phyloP scores from a whole-genome alignment of 305 asterid species.

The Rubia peregrina region DNA sequence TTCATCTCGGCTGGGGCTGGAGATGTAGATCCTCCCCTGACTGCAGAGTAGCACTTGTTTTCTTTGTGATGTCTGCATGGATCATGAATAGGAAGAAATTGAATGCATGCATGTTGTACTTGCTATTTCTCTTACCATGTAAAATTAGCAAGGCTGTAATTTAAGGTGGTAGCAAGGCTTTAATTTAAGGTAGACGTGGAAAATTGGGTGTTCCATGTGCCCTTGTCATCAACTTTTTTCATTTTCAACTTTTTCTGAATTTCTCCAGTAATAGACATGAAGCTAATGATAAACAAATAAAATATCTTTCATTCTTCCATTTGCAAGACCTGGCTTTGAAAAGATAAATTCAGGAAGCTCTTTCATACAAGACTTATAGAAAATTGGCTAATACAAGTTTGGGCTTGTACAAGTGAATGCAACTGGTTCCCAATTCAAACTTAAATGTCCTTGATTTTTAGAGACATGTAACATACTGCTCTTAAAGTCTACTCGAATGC shows the following conservation, averaged over 20 bases:
- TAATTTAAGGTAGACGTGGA: background rate
- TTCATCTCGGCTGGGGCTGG: too few species aligned
- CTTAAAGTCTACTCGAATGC: background rate
- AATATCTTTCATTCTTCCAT: background rate
- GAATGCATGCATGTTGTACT: background rate
- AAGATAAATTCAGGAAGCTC: background rate
- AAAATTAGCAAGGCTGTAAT: background rate
- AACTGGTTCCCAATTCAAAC: background rate
- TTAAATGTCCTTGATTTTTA: background rate
- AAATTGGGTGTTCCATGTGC: background rate
- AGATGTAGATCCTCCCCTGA: too few species aligned
- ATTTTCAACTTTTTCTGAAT: background rate
- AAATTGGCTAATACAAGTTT: background rate
- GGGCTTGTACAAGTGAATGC: background rate
- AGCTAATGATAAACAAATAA: background rate
- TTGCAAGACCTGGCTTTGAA: background rate
- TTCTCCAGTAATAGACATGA: background rate
- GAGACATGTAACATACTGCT: background rate
- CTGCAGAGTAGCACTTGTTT: constrained; percentile 2
- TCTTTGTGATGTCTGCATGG: background rate
- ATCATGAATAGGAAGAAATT: background rate
- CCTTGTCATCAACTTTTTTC: background rate
- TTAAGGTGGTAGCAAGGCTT: background rate
- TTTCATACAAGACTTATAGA: background rate
- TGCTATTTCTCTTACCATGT: background rate